Base-by-base conservation (phyloP, 495 filamentous ascomycete species). In the Pseudevernia furfuracea region DNA sequence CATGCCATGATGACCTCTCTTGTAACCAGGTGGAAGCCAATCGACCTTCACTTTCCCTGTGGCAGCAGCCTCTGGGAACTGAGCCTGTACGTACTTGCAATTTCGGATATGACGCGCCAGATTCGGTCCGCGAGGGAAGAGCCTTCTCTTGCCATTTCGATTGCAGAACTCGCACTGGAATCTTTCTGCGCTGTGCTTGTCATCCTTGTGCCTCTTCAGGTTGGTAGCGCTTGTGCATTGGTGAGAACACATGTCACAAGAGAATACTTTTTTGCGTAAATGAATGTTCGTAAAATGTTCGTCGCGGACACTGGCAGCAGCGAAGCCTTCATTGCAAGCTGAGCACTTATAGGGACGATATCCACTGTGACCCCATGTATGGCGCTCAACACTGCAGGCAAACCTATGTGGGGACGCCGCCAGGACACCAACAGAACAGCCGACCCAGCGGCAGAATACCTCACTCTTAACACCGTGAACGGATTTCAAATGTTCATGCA, bases 291-390 rank as follows among this genome's bases (percentile, higher is more conserved):
- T 55, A 6, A 2, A 55, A 34, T 55, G 52, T 17, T 55, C 52
- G 6, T 55, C 30, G 15, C 28, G 52, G 14, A 55, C 52, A 55
- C 52, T 55, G 30, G 52, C 52, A 21, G 52, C 52, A 9, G 52
- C 52, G 52, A 55, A 55, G 3, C 52, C 52, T 34, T 55, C 52
- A 34, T 55, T 55, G 52, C 52, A 55, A 4, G 52, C 30, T 6
- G 52, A 55, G 30, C 52, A 55, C 25, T 55, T 55, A 23, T 44
- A 39, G 49, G 30, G 55, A 44, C 36, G 46, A 57, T 71, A 62
- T 28, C 60, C 60, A 55, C 60, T 62, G 43, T 62, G 60, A 21
- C 60, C 60, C 60, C 60, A 62, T 2, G 44, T 52, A 37, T 62
- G 60, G 5, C 60, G 60, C 10, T 62, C 39, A 4, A 62, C 60